phyloP scores from a whole-genome alignment of 306 rosid genomes.

The Vigna radiata region DNA sequence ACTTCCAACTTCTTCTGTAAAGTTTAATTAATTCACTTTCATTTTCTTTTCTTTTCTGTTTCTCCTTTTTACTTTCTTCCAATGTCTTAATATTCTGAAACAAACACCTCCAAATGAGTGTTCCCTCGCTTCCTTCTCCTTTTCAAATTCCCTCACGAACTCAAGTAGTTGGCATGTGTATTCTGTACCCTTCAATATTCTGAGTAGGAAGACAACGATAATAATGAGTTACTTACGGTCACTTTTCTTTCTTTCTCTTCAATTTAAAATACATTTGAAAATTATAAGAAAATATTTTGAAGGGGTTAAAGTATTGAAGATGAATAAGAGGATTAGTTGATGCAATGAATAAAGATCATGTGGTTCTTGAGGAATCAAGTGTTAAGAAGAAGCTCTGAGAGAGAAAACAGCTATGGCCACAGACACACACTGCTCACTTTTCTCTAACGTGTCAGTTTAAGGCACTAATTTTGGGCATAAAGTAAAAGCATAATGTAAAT shows the following conservation, averaged over 20 bases:
- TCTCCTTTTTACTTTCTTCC: constrained; percentile 24
- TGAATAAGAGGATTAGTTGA: constrained; percentile 40
- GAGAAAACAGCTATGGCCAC: constrained; percentile 52
- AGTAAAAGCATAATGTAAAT: constrained; percentile 31
- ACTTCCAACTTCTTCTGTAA: constrained; percentile 84
- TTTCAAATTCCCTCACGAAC: constrained; percentile 1
- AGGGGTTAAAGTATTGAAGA: not conserved
- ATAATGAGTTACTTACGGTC: not conserved
- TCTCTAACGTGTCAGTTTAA: constrained; percentile 37
- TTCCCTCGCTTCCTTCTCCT: constrained; percentile 32
- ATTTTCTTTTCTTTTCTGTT: constrained; percentile 29
- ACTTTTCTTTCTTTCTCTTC: too few species aligned
- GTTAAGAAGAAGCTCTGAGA: constrained; percentile 39
- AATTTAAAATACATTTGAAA: too few species aligned
- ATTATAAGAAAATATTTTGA: too few species aligned
- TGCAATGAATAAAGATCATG: constrained; percentile 57
- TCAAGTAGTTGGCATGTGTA: not conserved
- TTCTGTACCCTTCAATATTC: not conserved
- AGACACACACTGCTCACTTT: constrained; percentile 42
- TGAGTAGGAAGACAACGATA: not conserved
- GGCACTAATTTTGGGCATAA: not conserved
- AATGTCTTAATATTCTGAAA: not conserved
- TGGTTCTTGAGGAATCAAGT: constrained; percentile 50
- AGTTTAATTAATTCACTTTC: constrained; percentile 47
- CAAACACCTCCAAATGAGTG: not conserved